A percentile compares a stretch with the other conserved stretches of the same genome.
Conservation (phyloP, 768 basidiomycete genomes). For the Favolaschia claudopus region DNA sequence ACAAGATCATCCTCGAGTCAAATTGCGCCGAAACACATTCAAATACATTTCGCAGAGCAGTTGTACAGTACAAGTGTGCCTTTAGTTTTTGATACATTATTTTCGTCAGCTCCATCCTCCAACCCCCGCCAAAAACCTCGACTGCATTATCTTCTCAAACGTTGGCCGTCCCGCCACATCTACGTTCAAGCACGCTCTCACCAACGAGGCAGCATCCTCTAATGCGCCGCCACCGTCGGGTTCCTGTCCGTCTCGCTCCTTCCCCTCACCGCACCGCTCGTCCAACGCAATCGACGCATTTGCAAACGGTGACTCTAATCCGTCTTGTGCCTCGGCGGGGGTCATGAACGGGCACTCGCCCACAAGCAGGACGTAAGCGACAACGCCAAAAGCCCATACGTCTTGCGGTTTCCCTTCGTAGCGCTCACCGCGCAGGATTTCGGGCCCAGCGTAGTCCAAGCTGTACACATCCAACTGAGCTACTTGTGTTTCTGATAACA, state of each 20-base stretch:
- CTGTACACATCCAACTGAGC: slow-evolving; percentile 45
- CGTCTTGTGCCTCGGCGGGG: slow-evolving; percentile 89
- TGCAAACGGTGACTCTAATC: slow-evolving; percentile 77
- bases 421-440: slow-evolving; percentile 93
- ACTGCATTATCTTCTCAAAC: slow-evolving; percentile 82
- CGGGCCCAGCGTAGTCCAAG: slow-evolving; percentile 94
- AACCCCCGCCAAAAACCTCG: slow-evolving; percentile 79
- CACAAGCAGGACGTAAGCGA: slow-evolving; percentile 92
- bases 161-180: slow-evolving; percentile 80
- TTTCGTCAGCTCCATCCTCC: slow-evolving; percentile 68
- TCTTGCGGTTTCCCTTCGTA: slow-evolving; percentile 98
- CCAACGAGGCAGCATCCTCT: slow-evolving; percentile 85
- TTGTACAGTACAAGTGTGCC: slow-evolving; percentile 11
- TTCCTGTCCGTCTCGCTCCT: slow-evolving; percentile 78
- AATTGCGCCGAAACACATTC: slow-evolving; percentile 10
- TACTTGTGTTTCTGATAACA: slow-evolving; percentile 4
- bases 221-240: slow-evolving; percentile 84
- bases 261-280: slow-evolving; percentile 80
- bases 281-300: slow-evolving; percentile 80
- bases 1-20: neutral
- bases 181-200: slow-evolving; percentile 85
- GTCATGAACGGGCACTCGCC: slow-evolving; percentile 94
- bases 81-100: slow-evolving; percentile 32
- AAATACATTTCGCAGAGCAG: slow-evolving; percentile 8
- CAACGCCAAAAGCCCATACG: slow-evolving; percentile 97